Base-by-base conservation (phyloP, 2,329 filamentous ascomycete species). In the Albifimbria verrucaria region DNA sequence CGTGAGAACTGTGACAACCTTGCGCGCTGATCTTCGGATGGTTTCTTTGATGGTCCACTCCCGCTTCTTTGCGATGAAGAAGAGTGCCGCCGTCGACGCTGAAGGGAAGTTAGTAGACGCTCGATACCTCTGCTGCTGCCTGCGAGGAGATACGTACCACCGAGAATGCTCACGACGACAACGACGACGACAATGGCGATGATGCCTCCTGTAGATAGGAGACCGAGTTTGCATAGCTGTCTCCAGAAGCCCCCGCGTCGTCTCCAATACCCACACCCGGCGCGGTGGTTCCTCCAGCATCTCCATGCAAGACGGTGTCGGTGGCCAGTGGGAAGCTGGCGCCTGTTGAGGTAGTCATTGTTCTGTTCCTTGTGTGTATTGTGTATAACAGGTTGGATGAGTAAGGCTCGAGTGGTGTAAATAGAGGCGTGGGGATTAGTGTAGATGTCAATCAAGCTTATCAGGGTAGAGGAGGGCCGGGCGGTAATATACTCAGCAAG, bases 21-120 rank as follows among this genome's bases (percentile, higher is more conserved):
- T 83, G 56, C 77, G 78, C 26, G 84, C 83, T 2, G 89, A 92
- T 58, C 82, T 83, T 52, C 86, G 81, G 53, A 95, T 77, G 25
- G 79, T 88, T 65, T 89, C 83, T 54, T 86, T 83, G 59, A 94
- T 77, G 59, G 86, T 88, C 90, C 90, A 94, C 69, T 92, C 89
- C 46, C 86, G 83, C 74, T 90, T 92, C 77, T 94, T 94, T 52
- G 90, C 88, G 36, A 93, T 68, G 68, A 87, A 90, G 74, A 89
- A 95, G 24, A 94, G 81, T 2, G 83, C 73, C 3, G 85, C 82
- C 28, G 81, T 86, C 21, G 77, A 78, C 57, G 86, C 88, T 88
- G 59, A 41, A 21, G 21, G 3, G 12, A 28, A 49, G 54, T 65
- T 50, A 64, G 60, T 28, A 49, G 12, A 23, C 48, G 46, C 23